Conservation (phyloP, 176 grass and related monocot species). For the Triticum turgidum region DNA sequence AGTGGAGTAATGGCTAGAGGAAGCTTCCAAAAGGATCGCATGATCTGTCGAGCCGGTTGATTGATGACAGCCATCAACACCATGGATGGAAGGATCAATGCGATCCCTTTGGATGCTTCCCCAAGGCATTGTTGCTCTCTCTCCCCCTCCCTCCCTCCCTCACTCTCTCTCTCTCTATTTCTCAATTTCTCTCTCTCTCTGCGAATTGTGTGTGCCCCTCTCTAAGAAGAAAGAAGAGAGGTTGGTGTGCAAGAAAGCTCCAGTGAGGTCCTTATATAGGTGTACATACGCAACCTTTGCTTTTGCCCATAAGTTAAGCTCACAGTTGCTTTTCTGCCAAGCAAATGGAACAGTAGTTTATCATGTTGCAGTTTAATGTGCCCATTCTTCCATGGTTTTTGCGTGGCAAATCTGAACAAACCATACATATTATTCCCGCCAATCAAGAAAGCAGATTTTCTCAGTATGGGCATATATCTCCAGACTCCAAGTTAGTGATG, state of each 20-base stretch:
- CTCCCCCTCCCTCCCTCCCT: conserved; percentile 16
- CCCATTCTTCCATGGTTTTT: conserved; percentile 20
- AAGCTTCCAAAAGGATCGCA: conserved; percentile 80
- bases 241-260: conserved; percentile 47
- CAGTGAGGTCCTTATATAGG: conserved; percentile 55
- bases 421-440: neutral
- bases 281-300: conserved; percentile 39
- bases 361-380: neutral
- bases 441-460: conserved; percentile 13
- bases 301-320: conserved; percentile 37
- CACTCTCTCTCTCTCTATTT: conserved; percentile 5
- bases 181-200: neutral
- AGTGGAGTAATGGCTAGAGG: conserved; percentile 52
- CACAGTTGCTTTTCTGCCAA: conserved; percentile 37
- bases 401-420: neutral
- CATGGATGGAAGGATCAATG: conserved; percentile 57
- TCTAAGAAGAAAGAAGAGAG: conserved; percentile 1
- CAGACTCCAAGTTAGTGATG: neutral
- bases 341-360: conserved; percentile 30
- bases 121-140: conserved; percentile 41
- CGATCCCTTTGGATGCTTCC: conserved; percentile 85
- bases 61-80: conserved; percentile 1
- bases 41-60: conserved; percentile 41
- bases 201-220: conserved; percentile 2
- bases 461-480: neutral